Conservation (phyloP, 192 early-diverging fungal species). For the Gaertneriomyces sp. region DNA sequence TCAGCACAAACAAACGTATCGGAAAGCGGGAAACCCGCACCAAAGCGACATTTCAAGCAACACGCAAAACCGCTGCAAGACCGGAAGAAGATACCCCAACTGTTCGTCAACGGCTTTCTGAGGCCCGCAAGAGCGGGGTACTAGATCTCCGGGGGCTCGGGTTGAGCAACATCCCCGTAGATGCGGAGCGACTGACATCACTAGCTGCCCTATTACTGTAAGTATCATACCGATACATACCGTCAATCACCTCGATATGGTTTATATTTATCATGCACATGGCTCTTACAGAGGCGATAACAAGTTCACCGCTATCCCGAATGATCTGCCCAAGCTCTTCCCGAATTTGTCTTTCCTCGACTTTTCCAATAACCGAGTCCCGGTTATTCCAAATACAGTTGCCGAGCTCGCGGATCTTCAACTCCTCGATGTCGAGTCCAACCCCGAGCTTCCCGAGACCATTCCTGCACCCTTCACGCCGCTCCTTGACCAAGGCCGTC, state of each 20-base stretch:
- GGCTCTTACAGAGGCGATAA: slow-evolving; percentile 38
- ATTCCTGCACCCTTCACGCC: slow-evolving; percentile 32
- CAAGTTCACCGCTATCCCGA: slow-evolving; percentile 32
- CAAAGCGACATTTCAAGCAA: slow-evolving; percentile 21
- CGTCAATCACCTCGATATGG: no score
- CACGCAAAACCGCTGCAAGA: slow-evolving; percentile 19
- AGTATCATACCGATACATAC: slow-evolving; percentile 9
- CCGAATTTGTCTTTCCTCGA: slow-evolving; percentile 43
- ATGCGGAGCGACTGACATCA: slow-evolving; percentile 31
- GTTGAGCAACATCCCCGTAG: slow-evolving; percentile 34
- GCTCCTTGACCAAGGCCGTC: slow-evolving; percentile 21
- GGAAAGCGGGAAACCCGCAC: slow-evolving; percentile 18
- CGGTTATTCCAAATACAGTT: slow-evolving; percentile 24
- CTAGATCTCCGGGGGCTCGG: slow-evolving; percentile 37
- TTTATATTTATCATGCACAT: background rate
- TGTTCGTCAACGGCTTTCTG: slow-evolving; percentile 38
- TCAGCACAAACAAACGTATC: background rate
- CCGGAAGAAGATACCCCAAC: slow-evolving; percentile 36
- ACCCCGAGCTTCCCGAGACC: slow-evolving; percentile 22
- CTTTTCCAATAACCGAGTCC: slow-evolving; percentile 35
- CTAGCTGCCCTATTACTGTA: slow-evolving; percentile 40
- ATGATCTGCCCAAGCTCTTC: slow-evolving; percentile 31
- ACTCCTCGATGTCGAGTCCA: slow-evolving; percentile 43
- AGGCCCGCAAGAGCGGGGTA: slow-evolving; percentile 36
- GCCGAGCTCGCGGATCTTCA: slow-evolving; percentile 36